Percentiles rank a stretch among this genome's conserved stretches.
Evolutionary conservation across 2,329 filamentous ascomycete species (phyloP).

Genomic region (Aureobasidium mangrovei): DNA sequence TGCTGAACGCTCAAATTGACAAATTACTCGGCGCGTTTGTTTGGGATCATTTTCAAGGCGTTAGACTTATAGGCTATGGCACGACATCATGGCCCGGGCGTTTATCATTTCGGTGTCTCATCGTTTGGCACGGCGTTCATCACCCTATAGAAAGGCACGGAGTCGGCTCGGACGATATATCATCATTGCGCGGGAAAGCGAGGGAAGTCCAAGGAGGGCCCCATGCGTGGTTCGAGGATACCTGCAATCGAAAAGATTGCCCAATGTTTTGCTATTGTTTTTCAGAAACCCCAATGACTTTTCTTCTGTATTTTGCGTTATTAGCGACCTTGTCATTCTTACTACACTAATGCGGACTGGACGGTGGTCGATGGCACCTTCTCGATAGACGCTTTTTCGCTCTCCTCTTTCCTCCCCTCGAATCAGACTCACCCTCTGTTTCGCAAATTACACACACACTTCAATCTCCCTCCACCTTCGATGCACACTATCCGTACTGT

Average conservation of each 20-base stretch:
- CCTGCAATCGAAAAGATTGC: constrained; percentile 9
- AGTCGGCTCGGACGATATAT: constrained; percentile 1
- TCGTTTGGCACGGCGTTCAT: constrained; percentile 8
- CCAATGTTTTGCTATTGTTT: constrained; percentile 5
- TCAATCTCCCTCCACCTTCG: not conserved
- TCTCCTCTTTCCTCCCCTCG: not conserved
- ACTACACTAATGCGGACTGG: constrained; percentile 8
- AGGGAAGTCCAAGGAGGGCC: not conserved
- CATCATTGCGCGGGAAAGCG: constrained; percentile 2
- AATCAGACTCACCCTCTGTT: constrained; percentile 7
- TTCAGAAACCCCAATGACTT: constrained; percentile 5
- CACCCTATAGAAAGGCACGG: constrained; percentile 12
- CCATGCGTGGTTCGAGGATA: not conserved
- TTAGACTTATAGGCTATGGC: constrained; percentile 4
- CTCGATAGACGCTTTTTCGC: constrained; percentile 13
- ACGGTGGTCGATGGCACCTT: not conserved
- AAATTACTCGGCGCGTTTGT: not conserved
- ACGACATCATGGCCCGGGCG: constrained; percentile 10
- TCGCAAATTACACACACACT: not conserved
- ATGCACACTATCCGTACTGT: not conserved
- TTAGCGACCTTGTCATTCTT: not conserved
- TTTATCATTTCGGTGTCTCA: constrained; percentile 10
- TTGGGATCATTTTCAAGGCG: not conserved
- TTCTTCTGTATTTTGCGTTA: constrained; percentile 10
- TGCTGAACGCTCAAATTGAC: constrained; percentile 7